Evolutionary conservation across 345 rosid genomes (phyloP).

Genomic region (Combretum micranthum): DNA sequence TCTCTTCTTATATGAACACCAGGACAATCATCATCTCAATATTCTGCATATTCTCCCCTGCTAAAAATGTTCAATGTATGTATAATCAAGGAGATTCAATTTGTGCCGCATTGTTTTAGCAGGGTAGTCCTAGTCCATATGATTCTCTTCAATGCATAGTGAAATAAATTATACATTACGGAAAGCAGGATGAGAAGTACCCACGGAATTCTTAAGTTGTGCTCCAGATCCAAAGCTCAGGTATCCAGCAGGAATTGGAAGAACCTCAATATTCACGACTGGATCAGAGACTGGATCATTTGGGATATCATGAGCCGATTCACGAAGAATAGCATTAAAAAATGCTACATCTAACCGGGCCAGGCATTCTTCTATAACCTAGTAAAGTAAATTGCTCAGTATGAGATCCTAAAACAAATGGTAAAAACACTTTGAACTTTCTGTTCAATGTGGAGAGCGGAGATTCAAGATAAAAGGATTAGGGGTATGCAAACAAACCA

Average conservation of each 20-base stretch:
- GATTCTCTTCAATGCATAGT: too few species aligned
- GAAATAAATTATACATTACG: neutral
- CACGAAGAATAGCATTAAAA: conserved; percentile 94
- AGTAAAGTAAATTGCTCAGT: neutral
- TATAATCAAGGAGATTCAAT: too few species aligned
- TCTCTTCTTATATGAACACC: too few species aligned
- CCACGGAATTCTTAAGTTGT: conserved; percentile 85
- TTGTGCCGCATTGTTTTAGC: too few species aligned
- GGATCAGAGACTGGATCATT: conserved; percentile 98
- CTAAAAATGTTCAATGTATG: too few species aligned
- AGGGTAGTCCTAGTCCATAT: too few species aligned
- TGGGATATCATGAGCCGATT: conserved; percentile 86
- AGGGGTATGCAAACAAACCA: conserved; percentile 52
- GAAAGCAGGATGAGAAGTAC: conserved; percentile 6
- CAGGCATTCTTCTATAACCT: conserved; percentile 87
- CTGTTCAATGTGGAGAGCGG: neutral
- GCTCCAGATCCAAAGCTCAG: conserved; percentile 99
- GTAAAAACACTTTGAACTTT: too few species aligned
- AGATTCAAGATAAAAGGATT: too few species aligned
- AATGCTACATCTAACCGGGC: conserved; percentile 86
- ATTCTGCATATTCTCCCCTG: too few species aligned
- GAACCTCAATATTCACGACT: conserved; percentile 68
- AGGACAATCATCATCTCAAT: too few species aligned
- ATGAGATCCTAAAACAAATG: too few species aligned
- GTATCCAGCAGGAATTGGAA: conserved; percentile 94